Evolutionary conservation across 164 flowering plant species (phyloP).

Genomic region (Aristolochia contorta): DNA sequence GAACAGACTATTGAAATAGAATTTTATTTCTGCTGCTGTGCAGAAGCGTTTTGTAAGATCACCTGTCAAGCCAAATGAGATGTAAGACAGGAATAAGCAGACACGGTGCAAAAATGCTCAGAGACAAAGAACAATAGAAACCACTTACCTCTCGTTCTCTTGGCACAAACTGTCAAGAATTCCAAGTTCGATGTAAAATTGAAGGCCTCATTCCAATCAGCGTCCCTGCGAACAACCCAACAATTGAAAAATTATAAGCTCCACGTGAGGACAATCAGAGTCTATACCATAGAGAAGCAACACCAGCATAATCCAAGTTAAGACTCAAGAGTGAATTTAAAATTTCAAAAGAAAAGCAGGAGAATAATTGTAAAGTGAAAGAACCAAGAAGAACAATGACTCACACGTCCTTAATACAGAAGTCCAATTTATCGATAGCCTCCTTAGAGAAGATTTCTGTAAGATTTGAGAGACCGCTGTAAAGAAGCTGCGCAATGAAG

Average conservation of each 20-base stretch:
- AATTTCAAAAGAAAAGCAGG: too few relatives aligned
- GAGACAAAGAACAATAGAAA: not conserved
- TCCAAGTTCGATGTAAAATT: constrained; percentile 49
- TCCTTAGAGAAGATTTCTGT: constrained; percentile 34
- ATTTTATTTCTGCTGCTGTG: constrained; percentile 78
- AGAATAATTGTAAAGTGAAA: too few relatives aligned
- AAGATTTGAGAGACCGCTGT: constrained; percentile 31
- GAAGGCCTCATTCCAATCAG: constrained; percentile 78
- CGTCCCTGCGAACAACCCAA: constrained; percentile 34
- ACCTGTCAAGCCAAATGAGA: constrained; percentile 25
- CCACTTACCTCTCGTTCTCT: constrained; percentile 42
- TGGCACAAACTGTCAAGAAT: constrained; percentile 41
- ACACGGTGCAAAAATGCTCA: too few relatives aligned
- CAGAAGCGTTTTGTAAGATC: constrained; percentile 57
- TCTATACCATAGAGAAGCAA: too few relatives aligned
- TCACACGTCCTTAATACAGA: constrained; percentile 62
- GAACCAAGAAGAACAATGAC: constrained; percentile 5
- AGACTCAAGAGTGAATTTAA: not conserved
- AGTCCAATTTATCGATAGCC: constrained; percentile 26
- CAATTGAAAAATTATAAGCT: not conserved
- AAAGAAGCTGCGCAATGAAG: constrained; percentile 30
- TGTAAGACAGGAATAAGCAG: constrained; percentile 8
- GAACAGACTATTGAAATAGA: constrained; percentile 44
- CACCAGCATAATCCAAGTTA: not conserved
- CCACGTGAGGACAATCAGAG: too few relatives aligned